Base-by-base conservation (phyloP, 768 basidiomycete species). In the Pleurotus eryngii region DNA sequence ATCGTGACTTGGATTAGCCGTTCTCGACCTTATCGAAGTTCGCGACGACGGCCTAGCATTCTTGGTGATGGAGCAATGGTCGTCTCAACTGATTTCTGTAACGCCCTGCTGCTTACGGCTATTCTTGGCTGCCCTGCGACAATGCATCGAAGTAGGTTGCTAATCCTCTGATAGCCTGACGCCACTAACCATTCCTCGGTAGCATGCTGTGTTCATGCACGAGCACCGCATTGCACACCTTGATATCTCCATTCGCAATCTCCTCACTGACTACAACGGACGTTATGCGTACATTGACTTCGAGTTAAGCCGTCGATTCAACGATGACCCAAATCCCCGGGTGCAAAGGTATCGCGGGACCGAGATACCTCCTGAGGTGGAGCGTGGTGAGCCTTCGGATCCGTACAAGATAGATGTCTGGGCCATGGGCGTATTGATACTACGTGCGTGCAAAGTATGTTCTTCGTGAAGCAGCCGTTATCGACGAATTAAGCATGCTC, bases 21-120 rank as follows among this genome's bases (percentile, higher is more conserved):
- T 91, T 17, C 67, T 88, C 27, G 86, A 85, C 63, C 68, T 88
- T 17, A 79, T 91, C 49, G 79, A 82, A 60, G 72, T 81, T 18
- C 67, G 72, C 2, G 64, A 73, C 8, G 85, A 87, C 57, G 67
- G 73, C 49, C 65, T 87, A 38, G 83, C 75, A 12, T 85, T 91
- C 63, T 83, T 91, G 56, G 83, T 90, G 22, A 90, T 89, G 87
- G 89, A 90, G 65, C 81, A 89, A 69, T 91, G 89, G 89, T 85
- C 84, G 12, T 75, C 87, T 9, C 79, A 85, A 55, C 71, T 89
- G 18, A 74, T 86, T 20, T 70, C 77, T 12, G 74, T 73, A 58
- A 69, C 74, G 22, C 83, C 85, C 5, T 80, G 77, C 64, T 82
- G 75, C 60, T 66, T 85, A 49, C 70, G 70, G 42, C 69, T 74